Base-by-base conservation (phyloP, 2,329 filamentous ascomycete species). In the Aspergillus quadricinctus region DNA sequence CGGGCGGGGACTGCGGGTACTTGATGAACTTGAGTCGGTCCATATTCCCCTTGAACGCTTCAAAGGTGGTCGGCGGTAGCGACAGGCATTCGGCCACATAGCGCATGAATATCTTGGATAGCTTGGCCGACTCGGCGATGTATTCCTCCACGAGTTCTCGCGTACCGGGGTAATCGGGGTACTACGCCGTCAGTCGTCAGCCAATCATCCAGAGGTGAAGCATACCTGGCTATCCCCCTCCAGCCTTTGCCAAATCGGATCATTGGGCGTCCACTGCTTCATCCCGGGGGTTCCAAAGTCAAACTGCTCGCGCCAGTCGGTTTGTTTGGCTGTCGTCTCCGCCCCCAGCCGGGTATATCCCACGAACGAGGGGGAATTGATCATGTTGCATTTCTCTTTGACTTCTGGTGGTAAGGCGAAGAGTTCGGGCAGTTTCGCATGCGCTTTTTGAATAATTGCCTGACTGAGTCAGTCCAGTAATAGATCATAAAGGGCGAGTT, bases 21-120 rank as follows among this genome's bases (percentile, higher is more conserved):
- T 82, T 83, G 55, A 83, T 75, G 54, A 83, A 80, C 54, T 84
- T 84, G 43, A 84, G 72, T 58, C 72, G 64, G 63, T 82, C 80
- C 72, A 84, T 83, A 3, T 64, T 64, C 2, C 71, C 71, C 50
- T 64, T 65, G 71, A 83, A 83, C 11, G 69, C 71, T 55, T 77
- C 74, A 62, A 84, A 83, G 0, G 81, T 80, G 17, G 72, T 69
- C 0, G 73, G 52, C 0, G 77, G 63, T 0, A 84, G 72, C 0
- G 76, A 78, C n/a, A 84, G 74, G 11, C 75, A 77, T 65, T 84
- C 81, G n/a, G 81, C 81, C 21, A 83, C 81, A 7, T 80, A 72
- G 9, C 75, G 78, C n/a, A 81, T 81, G 69, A 83, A 83, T 49
- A 75, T 69, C 21, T 74, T 77, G 50, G 78, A 78, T 41, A 84